Conservation (phyloP, 495 filamentous ascomycete species). For the Aspergillus cristatus region DNA sequence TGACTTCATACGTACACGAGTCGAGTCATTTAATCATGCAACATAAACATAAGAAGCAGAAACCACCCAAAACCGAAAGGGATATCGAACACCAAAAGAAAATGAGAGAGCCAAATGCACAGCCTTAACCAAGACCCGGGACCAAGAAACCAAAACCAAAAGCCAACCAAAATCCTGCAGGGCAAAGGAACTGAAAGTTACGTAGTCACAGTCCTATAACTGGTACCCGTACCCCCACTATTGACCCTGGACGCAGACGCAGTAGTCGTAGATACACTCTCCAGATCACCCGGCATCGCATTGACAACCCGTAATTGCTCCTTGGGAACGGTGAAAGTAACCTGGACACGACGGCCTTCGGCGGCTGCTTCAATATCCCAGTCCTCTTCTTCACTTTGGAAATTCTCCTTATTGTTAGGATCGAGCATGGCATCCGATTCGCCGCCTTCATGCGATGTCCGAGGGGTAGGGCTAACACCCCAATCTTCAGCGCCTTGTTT, state of each 20-base stretch:
- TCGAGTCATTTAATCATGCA: too few species aligned
- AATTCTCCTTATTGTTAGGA: constrained; percentile 1
- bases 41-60: background rate
- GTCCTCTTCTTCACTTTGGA: constrained; percentile 49
- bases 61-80: constrained; percentile 2
- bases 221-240: constrained; percentile 10
- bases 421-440: constrained; percentile 22
- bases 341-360: constrained; percentile 72
- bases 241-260: constrained; percentile 17
- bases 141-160: too few species aligned
- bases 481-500: constrained; percentile 52
- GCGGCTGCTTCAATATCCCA: constrained; percentile 87
- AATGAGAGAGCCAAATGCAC: constrained; percentile 1
- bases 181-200: background rate
- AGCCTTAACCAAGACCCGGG: constrained; percentile 4
- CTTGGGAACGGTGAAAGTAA: constrained; percentile 88
- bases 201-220: background rate
- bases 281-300: constrained; percentile 31
- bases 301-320: constrained; percentile 83
- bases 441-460: constrained; percentile 13
- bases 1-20: too few species aligned
- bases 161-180: too few species aligned
- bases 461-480: constrained; percentile 31
- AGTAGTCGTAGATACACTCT: constrained; percentile 25
- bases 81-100: constrained; percentile 9